Evolutionary conservation across 2,329 filamentous ascomycete genomes (phyloP).

Genomic region (Chaetomiaceae sp.): DNA sequence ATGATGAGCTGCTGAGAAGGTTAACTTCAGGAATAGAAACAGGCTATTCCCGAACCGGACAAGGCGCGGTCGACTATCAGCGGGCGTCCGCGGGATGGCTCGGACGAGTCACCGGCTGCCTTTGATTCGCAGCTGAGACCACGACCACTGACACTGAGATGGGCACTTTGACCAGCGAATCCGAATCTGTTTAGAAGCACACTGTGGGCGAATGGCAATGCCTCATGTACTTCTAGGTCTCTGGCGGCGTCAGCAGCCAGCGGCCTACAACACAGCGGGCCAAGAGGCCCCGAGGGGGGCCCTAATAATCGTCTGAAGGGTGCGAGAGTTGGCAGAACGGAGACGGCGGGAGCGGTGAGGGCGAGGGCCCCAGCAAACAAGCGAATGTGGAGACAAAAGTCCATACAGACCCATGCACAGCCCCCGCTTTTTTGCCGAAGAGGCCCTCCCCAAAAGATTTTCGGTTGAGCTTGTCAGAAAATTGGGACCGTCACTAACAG

Average conservation of each 20-base stretch:
- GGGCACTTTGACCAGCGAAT: too few relatives aligned
- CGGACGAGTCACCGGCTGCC: background rate
- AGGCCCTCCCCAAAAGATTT: background rate
- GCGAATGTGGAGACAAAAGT: background rate
- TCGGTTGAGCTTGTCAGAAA: background rate
- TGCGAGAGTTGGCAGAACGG: background rate
- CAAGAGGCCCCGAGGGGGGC: background rate
- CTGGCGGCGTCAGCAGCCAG: too few relatives aligned
- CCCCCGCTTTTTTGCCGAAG: background rate
- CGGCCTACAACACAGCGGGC: background rate
- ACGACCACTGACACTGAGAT: too few relatives aligned
- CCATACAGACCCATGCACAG: background rate
- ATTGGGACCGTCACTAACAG: background rate
- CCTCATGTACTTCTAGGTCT: too few relatives aligned
- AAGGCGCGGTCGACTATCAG: background rate
- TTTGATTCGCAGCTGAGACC: too few relatives aligned
- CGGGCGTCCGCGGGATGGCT: background rate
- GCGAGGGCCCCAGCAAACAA: background rate
- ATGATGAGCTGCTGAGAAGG: constrained; percentile 3
- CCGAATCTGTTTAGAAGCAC: too few relatives aligned
- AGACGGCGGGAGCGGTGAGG: background rate
- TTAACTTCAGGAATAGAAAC: constrained; percentile 30
- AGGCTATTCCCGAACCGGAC: constrained; percentile 16
- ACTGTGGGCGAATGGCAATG: too few relatives aligned
- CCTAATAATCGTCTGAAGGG: too few relatives aligned